Percentiles rank a stretch among this genome's conserved stretches.
Evolutionary conservation across 2,329 filamentous ascomycete species (phyloP).

Genomic region (Gaeumannomyces tritici): DNA sequence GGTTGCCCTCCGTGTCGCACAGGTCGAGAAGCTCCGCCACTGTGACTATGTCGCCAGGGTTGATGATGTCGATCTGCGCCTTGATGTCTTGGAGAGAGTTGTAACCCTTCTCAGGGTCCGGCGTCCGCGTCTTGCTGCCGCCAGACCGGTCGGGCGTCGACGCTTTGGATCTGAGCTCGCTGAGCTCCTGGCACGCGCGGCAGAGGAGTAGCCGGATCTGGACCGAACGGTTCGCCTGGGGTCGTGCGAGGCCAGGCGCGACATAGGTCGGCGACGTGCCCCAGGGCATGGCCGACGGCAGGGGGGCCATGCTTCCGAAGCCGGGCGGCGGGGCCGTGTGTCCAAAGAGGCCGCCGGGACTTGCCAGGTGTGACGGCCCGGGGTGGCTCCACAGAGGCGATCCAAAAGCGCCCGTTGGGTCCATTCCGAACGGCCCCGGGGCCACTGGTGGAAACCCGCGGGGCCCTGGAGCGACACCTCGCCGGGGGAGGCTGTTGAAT

Average conservation of each 20-base stretch:
- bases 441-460: not conserved
- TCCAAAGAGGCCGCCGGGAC: conserved; percentile 3
- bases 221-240: conserved; percentile 30
- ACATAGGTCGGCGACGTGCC: conserved; percentile 10
- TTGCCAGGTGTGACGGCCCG: not conserved
- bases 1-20: conserved; percentile 83
- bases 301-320: not conserved
- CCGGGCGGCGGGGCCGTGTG: conserved; percentile 1
- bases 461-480: conserved; percentile 6
- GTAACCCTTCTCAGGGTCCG: conserved; percentile 45
- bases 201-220: conserved; percentile 68
- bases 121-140: conserved; percentile 20
- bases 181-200: conserved; percentile 60
- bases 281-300: conserved; percentile 3
- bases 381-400: conserved; percentile 10
- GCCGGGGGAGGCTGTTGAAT: conserved; percentile 14
- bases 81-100: conserved; percentile 61
- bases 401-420: conserved; percentile 8
- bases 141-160: not conserved
- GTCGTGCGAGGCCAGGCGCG: not conserved
- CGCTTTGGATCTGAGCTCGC: conserved; percentile 26
- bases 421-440: conserved; percentile 6
- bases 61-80: conserved; percentile 49
- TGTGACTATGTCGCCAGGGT: conserved; percentile 27
- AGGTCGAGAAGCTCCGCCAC: conserved; percentile 68